A percentile compares a stretch with the other conserved stretches of the same genome.
These are phyloP conservation scores for Globisporangium yorkense DNA, from an alignment of 352 stramenopile species.

Conservation along the genomic window DNA sequence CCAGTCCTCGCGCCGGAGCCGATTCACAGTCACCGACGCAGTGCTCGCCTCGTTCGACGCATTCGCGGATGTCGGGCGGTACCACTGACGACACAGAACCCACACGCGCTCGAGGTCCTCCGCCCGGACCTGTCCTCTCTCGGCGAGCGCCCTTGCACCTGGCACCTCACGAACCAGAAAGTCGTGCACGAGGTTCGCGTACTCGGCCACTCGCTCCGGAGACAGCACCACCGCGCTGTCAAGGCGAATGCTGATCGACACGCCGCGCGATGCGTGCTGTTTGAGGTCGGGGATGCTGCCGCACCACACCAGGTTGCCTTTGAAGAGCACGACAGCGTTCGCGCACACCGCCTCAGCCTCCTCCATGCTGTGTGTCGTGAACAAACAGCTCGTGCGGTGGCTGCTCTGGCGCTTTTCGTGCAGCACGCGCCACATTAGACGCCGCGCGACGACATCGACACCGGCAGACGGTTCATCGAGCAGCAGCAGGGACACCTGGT, in stretches of 20 bases:
- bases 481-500: constrained; percentile 57
- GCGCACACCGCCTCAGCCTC: constrained; percentile 79
- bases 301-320: constrained; percentile 64
- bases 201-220: constrained; percentile 30
- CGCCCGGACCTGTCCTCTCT: constrained; percentile 20
- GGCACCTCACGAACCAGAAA: constrained; percentile 19
- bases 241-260: constrained; percentile 65
- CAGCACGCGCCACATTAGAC: constrained; percentile 77
- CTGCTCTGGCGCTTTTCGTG: constrained; percentile 47
- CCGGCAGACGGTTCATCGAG: constrained; percentile 80
- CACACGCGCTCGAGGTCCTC: constrained; percentile 47
- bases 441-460: constrained; percentile 72
- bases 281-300: constrained; percentile 80
- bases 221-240: constrained; percentile 41
- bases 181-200: constrained; percentile 31
- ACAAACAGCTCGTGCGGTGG: constrained; percentile 57
- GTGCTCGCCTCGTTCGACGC: not conserved
- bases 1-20: constrained; percentile 25
- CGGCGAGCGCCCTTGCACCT: constrained; percentile 9
- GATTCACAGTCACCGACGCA: constrained; percentile 9
- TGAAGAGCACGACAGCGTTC: constrained; percentile 73
- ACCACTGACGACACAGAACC: constrained; percentile 34
- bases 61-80: not conserved
- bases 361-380: constrained; percentile 86
- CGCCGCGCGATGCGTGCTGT: constrained; percentile 52